A percentile compares a stretch with the other conserved stretches of the same genome.
Conservation (phyloP, 2,329 filamentous ascomycete genomes). For the Colletotrichum cuscutae region DNA sequence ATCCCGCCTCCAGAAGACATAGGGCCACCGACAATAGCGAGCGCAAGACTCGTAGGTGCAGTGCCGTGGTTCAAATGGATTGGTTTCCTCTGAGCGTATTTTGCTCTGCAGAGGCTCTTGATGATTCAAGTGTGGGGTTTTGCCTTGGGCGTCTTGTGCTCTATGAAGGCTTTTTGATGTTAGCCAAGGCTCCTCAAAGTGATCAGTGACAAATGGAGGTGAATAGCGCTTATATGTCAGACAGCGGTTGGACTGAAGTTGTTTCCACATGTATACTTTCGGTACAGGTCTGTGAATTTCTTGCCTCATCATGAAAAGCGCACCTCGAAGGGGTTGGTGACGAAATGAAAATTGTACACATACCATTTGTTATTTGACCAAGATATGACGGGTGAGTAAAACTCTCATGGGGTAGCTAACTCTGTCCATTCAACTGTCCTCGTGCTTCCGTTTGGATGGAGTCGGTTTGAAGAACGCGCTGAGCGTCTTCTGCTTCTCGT, state of each 20-base stretch:
- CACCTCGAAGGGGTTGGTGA: neutral
- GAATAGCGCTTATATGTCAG: slow-evolving; percentile 59
- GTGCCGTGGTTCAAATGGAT: too few relatives aligned
- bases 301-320: slow-evolving; percentile 76
- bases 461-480: slow-evolving; percentile 74
- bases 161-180: neutral
- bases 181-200: slow-evolving; percentile 13
- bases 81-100: too few relatives aligned
- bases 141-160: too few relatives aligned
- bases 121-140: too few relatives aligned
- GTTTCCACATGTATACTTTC: slow-evolving; percentile 75
- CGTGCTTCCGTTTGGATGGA: slow-evolving; percentile 61
- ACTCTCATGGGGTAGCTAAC: neutral
- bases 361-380: slow-evolving; percentile 48
- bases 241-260: slow-evolving; percentile 84
- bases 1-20: too few relatives aligned
- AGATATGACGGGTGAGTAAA: neutral
- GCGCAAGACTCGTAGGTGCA: too few relatives aligned
- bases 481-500: slow-evolving; percentile 80
- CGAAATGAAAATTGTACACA: slow-evolving; percentile 38
- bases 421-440: slow-evolving; percentile 38
- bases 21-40: too few relatives aligned
- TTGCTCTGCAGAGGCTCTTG: too few relatives aligned
- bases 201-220: slow-evolving; percentile 20
- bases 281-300: slow-evolving; percentile 87